phyloP scores from a whole-genome alignment of 495 filamentous ascomycete species.

The Podospora pseudocomata region DNA sequence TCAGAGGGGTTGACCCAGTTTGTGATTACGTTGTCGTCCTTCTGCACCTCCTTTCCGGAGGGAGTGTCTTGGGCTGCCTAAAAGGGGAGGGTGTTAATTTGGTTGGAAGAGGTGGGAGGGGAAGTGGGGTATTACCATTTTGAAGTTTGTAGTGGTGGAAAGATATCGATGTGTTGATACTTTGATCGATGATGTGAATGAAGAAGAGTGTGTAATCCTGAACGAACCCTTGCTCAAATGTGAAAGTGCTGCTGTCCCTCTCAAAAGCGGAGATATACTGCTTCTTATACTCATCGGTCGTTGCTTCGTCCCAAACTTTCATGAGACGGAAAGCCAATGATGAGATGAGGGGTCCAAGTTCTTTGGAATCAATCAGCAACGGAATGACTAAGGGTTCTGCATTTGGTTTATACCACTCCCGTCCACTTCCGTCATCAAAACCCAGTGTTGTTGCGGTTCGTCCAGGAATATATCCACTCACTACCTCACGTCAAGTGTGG shows the following conservation, averaged over 20 bases:
- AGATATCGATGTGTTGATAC: constrained; percentile 6
- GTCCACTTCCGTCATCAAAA: background rate
- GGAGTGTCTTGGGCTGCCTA: constrained; percentile 21
- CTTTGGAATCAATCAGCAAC: background rate
- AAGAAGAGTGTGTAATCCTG: background rate
- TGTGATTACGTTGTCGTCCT: constrained; percentile 51
- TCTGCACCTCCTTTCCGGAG: constrained; percentile 24
- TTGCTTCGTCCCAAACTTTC: background rate
- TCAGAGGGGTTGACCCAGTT: constrained; percentile 75
- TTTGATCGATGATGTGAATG: background rate
- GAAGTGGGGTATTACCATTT: background rate
- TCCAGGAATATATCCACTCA: background rate
- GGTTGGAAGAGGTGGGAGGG: background rate
- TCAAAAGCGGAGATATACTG: constrained; percentile 5
- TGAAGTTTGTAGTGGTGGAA: background rate
- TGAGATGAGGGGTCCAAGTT: background rate
- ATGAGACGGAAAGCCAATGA: background rate
- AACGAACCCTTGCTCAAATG: background rate
- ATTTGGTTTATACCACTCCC: background rate
- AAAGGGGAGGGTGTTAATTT: background rate
- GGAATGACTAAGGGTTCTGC: background rate
- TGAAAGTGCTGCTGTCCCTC: background rate
- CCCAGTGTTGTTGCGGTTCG: background rate
- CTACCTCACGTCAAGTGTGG: background rate
- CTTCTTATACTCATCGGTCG: background rate